phyloP scores from a whole-genome alignment of 2,329 filamentous ascomycete genomes.

The Apiospora koreana region DNA sequence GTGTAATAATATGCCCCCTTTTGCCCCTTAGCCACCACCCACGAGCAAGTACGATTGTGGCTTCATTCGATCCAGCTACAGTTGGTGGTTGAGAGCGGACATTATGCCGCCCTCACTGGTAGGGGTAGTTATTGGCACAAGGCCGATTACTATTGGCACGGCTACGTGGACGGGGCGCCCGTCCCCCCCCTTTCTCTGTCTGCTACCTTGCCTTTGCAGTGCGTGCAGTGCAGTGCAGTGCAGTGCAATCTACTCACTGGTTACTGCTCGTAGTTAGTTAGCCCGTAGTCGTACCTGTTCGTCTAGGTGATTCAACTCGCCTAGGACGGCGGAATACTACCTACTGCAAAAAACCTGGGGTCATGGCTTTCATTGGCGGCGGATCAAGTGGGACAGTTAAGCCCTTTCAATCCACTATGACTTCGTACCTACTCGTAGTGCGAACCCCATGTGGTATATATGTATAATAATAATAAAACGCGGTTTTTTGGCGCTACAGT shows the following conservation, averaged over 20 bases:
- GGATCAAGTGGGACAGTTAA: neutral
- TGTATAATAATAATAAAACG: neutral
- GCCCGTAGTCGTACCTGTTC: neutral
- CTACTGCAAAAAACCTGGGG: neutral
- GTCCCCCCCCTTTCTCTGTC: neutral
- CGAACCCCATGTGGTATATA: neutral
- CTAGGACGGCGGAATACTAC: neutral
- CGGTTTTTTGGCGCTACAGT: neutral
- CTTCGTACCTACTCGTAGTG: neutral
- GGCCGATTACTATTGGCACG: neutral
- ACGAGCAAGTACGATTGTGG: neutral
- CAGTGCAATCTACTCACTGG: neutral
- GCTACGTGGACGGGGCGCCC: neutral
- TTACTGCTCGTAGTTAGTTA: neutral
- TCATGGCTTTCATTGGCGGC: neutral
- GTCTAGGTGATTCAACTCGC: neutral
- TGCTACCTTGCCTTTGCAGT: too few species aligned
- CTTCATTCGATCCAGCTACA: neutral
- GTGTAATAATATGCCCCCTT: neutral
- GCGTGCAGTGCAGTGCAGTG: too few species aligned
- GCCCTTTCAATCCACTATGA: neutral
- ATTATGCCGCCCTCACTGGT: neutral
- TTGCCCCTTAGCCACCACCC: neutral
- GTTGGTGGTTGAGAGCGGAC: neutral
- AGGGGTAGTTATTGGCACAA: neutral